Evolutionary conservation across 768 basidiomycete species (phyloP).

Genomic region (Psilocybe tampanensis): DNA sequence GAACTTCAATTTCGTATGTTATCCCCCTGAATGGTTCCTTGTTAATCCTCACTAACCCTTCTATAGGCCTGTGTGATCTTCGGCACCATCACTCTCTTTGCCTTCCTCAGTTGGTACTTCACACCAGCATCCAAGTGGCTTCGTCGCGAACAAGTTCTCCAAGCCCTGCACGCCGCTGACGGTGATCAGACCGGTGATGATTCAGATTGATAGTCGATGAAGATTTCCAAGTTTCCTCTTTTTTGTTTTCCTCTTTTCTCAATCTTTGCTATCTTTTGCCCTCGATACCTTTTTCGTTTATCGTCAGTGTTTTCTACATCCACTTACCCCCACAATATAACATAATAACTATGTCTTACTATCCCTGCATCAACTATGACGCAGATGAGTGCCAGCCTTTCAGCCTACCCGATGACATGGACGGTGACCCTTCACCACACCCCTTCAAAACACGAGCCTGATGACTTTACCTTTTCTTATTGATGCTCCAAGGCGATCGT

Average conservation of each 20-base stretch:
- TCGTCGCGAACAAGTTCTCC: constrained; percentile 59
- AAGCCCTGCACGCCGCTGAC: constrained; percentile 38
- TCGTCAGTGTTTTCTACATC: no score
- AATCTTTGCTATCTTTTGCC: background rate
- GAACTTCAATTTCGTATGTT: constrained; percentile 84
- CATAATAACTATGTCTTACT: no score
- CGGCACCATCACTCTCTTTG: constrained; percentile 77
- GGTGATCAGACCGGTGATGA: background rate
- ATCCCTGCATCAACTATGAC: no score
- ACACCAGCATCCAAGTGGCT: constrained; percentile 84
- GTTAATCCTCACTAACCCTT: constrained; percentile 1
- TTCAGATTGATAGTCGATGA: background rate
- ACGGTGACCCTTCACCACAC: no score
- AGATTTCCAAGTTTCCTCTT: background rate
- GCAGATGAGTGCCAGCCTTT: no score
- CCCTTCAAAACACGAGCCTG: no score
- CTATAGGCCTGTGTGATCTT: constrained; percentile 76
- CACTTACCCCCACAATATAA: no score
- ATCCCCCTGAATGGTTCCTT: background rate
- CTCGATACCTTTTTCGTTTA: no score
- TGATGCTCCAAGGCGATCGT: no score
- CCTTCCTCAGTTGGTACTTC: constrained; percentile 75
- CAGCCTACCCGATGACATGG: no score
- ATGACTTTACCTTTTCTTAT: no score
- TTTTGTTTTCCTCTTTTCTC: background rate